phyloP scores from a whole-genome alignment of 305 asterid species.

The Stenogyne calaminthoides region DNA sequence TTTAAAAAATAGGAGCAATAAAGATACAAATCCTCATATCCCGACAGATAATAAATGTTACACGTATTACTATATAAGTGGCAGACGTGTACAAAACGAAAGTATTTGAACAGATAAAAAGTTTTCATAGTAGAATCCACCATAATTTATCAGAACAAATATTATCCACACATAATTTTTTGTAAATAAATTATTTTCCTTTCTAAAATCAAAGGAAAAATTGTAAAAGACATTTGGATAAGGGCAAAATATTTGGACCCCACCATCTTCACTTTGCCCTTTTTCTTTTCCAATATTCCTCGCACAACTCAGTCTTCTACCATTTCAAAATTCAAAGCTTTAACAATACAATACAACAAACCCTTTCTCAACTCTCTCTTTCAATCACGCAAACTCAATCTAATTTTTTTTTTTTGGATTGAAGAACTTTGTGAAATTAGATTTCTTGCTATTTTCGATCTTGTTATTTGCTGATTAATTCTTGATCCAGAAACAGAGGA shows the following conservation, averaged over 20 bases:
- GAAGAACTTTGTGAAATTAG: constrained; percentile 20
- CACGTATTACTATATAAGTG: neutral
- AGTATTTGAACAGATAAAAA: neutral
- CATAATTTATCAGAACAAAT: too few relatives aligned
- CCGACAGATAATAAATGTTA: neutral
- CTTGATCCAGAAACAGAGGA: constrained; percentile 19
- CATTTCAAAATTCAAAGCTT: constrained; percentile 12
- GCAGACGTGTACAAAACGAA: neutral
- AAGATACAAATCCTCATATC: neutral
- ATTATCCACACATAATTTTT: too few relatives aligned
- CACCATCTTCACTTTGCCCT: constrained; percentile 31
- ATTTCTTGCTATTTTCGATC: constrained; percentile 4
- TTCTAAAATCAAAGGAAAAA: neutral
- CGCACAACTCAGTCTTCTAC: neutral
- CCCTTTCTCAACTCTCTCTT: neutral
- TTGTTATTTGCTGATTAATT: constrained; percentile 1
- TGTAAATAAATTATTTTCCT: neutral
- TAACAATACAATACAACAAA: constrained; percentile 15
- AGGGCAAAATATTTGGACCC: constrained; percentile 34
- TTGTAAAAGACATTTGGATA: constrained; percentile 33
- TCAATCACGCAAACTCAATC: neutral
- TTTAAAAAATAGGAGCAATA: too few relatives aligned
- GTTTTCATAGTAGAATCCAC: too few relatives aligned
- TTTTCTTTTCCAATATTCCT: constrained; percentile 3
- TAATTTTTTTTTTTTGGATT: neutral